These are phyloP conservation scores for Dichomitus squalens DNA, from an alignment of 1,284 basidiomycete species.

Conservation along the genomic window DNA sequence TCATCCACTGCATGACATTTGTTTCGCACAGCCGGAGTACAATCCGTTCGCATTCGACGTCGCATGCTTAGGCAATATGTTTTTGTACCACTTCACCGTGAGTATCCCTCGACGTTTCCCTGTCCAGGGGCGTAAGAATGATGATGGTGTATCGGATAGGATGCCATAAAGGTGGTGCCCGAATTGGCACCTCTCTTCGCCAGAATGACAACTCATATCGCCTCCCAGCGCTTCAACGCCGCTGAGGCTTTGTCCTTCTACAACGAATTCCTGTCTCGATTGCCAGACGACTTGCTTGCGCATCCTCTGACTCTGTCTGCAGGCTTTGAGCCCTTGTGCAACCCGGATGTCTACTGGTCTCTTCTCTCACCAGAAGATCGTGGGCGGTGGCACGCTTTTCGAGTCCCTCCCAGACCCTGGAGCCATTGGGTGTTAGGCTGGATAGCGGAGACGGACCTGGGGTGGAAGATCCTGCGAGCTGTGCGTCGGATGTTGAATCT, in stretches of 20 bases:
- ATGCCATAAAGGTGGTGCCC: not conserved
- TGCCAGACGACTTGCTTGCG: not conserved
- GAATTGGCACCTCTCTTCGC: slow-evolving; percentile 11
- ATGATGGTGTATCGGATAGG: not conserved
- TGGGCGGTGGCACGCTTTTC: no score
- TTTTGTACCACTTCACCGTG: not conserved
- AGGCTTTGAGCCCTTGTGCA: not conserved
- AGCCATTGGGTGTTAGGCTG: not conserved
- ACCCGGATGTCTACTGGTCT: slow-evolving; percentile 9
- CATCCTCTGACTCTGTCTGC: not conserved
- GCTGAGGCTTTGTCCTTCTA: slow-evolving; percentile 5
- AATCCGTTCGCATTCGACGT: slow-evolving; percentile 3
- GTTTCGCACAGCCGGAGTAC: not conserved
- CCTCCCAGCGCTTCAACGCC: slow-evolving; percentile 4
- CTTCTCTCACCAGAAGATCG: no score
- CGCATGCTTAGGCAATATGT: slow-evolving; percentile 2
- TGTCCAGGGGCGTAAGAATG: no score
- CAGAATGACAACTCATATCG: slow-evolving; percentile 10
- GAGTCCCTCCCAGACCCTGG: no score
- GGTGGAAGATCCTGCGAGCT: not conserved
- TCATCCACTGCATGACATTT: not conserved
- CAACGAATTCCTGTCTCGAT: not conserved
- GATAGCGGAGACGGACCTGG: not conserved
- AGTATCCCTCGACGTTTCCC: not conserved
- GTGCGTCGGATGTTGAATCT: not conserved